Base-by-base conservation (phyloP, 192 early-diverging fungal species). In the Linnemannia schmuckeri region DNA sequence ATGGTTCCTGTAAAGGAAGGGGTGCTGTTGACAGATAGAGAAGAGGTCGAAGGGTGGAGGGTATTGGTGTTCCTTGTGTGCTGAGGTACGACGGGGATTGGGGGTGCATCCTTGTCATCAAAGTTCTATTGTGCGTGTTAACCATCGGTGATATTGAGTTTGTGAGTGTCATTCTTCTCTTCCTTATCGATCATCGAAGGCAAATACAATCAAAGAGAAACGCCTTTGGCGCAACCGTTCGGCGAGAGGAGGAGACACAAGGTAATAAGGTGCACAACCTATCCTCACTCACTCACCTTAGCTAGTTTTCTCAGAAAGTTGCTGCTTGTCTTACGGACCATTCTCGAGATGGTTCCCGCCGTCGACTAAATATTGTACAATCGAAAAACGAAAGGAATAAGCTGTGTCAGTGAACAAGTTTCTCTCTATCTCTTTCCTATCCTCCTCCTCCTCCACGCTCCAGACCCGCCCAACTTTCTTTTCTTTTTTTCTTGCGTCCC, bases 71-170 rank as follows among this genome's bases (percentile, higher is more conserved):
- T 75, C 20, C 20, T 79, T 15, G 49, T 52, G 61, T 70, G 46
- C n/a, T 49, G 41, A 12, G 77, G 77, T 18, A 84, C 41, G 15
- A 24, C 44, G 17, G 82, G 82, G 20, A 63, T 84, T 27, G 82
- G 82, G 24, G 82, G 82, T 46, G 82, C 82, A 35, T 84, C 82
- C 37, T 79, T 84, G 57, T 84, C 82, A 35, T 84, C 82, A 76
- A 84, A 84, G 57, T 75, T 84, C 82, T 84, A 73, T 49, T 63
- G 37, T 3, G 12, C 17, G 2, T 20, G 30, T 37, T 10, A 54
- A 35, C 24, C n/a, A 38, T 33, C 13, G 18, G 40, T 24, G 0
- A 17, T 18, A 73, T 30, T 30, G n/a, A 73, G n/a, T 44, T 40
- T 73, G 38, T 24, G 27, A 18, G 18, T 13, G 12, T 10, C 37